A percentile compares a stretch with the other conserved stretches of the same genome.
These are phyloP conservation scores for Alnus rubra DNA, from an alignment of 306 rosid genomes.

Conservation along the genomic window DNA sequence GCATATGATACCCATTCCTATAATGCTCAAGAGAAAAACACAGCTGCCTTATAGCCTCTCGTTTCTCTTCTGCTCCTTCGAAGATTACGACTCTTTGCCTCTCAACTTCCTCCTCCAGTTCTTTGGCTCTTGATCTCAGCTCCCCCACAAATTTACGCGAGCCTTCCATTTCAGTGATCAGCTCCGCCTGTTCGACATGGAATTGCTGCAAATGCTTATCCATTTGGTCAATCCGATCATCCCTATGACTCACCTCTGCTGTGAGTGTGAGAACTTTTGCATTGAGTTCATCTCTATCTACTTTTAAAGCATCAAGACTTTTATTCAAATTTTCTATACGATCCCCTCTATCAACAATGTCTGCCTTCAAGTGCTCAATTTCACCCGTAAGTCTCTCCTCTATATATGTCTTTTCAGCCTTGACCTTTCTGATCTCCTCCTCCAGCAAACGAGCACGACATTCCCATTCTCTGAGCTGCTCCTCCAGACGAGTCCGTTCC, in stretches of 20 bases:
- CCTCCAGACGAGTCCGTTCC: slow-evolving; percentile 47
- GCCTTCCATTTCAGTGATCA: slow-evolving; percentile 50
- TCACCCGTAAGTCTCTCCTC: slow-evolving; percentile 53
- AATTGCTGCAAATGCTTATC: slow-evolving; percentile 50
- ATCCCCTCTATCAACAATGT: slow-evolving; percentile 43
- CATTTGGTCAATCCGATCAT: slow-evolving; percentile 40
- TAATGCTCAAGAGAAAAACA: slow-evolving; percentile 89
- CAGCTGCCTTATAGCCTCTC: slow-evolving; percentile 90
- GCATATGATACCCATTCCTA: slow-evolving; percentile 57
- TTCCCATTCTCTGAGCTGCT: slow-evolving; percentile 69
- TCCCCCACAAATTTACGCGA: slow-evolving; percentile 45
- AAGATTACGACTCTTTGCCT: slow-evolving; percentile 54
- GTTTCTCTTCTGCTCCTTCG: slow-evolving; percentile 84
- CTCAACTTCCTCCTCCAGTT: slow-evolving; percentile 67
- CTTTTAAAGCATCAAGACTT: slow-evolving; percentile 38
- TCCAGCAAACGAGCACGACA: slow-evolving; percentile 64
- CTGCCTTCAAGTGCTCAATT: slow-evolving; percentile 48
- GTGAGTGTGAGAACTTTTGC: slow-evolving; percentile 40
- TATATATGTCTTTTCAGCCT: slow-evolving; percentile 50
- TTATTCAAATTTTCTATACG: slow-evolving; percentile 43
- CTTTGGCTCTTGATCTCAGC: slow-evolving; percentile 46
- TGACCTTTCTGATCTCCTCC: slow-evolving; percentile 79
- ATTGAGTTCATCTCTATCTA: slow-evolving; percentile 56
- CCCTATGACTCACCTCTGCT: slow-evolving; percentile 45
- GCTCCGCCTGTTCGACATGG: slow-evolving; percentile 50